Conservation (phyloP, 352 stramenopile species). For the Hyaloperonospora brassicae region DNA sequence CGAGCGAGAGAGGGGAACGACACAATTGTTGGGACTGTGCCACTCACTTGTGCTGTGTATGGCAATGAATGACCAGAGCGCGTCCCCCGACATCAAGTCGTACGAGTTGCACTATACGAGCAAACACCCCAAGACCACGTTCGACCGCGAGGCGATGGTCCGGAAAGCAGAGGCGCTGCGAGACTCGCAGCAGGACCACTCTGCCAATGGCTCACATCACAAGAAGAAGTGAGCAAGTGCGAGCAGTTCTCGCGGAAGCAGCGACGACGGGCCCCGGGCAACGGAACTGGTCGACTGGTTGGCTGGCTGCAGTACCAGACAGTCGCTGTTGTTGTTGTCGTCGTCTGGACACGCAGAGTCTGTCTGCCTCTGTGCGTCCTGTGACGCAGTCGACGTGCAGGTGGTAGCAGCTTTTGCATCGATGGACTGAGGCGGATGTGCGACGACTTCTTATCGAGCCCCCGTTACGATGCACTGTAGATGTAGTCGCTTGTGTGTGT, state of each 20-base stretch:
- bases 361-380: too few relatives aligned
- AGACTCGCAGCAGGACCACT: constrained; percentile 25
- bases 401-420: too few relatives aligned
- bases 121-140: constrained; percentile 50
- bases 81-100: constrained; percentile 56
- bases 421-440: too few relatives aligned
- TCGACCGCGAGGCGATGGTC: constrained; percentile 46
- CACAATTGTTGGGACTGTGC: not conserved
- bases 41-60: not conserved
- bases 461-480: too few relatives aligned
- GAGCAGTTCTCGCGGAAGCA: constrained; percentile 9
- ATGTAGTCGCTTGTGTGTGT: too few relatives aligned
- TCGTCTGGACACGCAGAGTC: too few relatives aligned
- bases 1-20: not conserved
- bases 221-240: constrained; percentile 30
- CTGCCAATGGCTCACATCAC: constrained; percentile 42
- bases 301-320: too few relatives aligned
- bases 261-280: not conserved
- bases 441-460: too few relatives aligned
- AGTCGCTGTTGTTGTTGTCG: too few relatives aligned
- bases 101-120: constrained; percentile 50
- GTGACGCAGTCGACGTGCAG: too few relatives aligned
- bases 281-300: too few relatives aligned
- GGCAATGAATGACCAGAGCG: constrained; percentile 24
- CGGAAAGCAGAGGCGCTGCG: constrained; percentile 43